Conservation (phyloP, 129 eudicot species). For the Gnaphalium uliginosum region DNA sequence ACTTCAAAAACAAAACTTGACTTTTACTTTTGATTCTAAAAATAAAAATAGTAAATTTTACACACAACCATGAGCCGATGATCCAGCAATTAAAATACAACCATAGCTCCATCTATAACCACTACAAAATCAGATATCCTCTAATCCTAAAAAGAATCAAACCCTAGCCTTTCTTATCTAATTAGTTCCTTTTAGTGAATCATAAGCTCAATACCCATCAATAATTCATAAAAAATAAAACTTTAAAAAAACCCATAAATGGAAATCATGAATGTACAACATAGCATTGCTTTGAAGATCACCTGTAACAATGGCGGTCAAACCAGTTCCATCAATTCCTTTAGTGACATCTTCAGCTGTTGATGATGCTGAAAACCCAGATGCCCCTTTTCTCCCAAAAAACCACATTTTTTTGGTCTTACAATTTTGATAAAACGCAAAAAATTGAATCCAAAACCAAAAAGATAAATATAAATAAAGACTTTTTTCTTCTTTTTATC, state of each 20-base stretch:
- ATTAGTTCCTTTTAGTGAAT: background rate
- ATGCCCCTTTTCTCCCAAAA: constrained; percentile 54
- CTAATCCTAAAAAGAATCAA: background rate
- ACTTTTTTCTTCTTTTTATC: background rate
- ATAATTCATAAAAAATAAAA: background rate
- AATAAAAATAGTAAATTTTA: constrained; percentile 3
- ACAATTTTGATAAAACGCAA: background rate
- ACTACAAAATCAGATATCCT: background rate
- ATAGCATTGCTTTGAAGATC: background rate
- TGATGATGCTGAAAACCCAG: constrained; percentile 69
- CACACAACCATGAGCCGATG: background rate
- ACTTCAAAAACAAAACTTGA: constrained; percentile 2
- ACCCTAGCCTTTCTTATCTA: constrained; percentile 4
- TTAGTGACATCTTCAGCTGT: constrained; percentile 70
- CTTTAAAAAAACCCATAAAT: background rate
- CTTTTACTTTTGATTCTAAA: constrained; percentile 1
- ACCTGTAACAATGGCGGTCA: constrained; percentile 76
- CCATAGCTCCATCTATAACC: background rate
- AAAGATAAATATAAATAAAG: background rate
- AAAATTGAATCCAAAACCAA: background rate
- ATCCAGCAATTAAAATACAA: background rate
- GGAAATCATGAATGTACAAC: background rate
- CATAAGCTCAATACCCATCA: background rate
- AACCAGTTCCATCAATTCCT: constrained; percentile 61
- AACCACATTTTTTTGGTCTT: constrained; percentile 49